phyloP scores from a whole-genome alignment of 2,329 filamentous ascomycete genomes.

The Apiospora arundinis region DNA sequence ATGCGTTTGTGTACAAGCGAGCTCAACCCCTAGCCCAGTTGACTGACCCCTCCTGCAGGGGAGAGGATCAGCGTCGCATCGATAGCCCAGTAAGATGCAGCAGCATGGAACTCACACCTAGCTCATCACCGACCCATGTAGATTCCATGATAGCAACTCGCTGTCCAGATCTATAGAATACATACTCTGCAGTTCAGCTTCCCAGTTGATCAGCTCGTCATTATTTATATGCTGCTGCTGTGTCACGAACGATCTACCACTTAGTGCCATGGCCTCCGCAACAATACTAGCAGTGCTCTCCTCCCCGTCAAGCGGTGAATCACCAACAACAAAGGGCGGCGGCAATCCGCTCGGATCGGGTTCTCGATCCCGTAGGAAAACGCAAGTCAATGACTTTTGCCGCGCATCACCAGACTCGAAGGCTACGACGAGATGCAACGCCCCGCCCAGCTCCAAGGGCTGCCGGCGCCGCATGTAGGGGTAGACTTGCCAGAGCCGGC shows the following conservation, averaged over 20 bases:
- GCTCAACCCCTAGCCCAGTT: no score
- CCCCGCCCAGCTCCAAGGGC: not conserved
- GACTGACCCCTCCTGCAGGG: not conserved
- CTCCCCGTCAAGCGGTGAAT: not conserved
- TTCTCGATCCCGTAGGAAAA: not conserved
- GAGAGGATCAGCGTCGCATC: not conserved
- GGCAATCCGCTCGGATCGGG: no score
- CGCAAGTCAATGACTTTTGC: not conserved
- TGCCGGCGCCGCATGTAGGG: slow-evolving; percentile 1
- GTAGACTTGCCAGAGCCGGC: not conserved
- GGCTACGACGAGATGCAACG: not conserved
- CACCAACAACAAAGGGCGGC: no score
- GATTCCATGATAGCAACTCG: not conserved
- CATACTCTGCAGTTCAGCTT: not conserved
- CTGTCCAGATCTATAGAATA: not conserved
- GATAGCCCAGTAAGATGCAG: no score
- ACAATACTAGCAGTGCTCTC: not conserved
- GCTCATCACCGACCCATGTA: not conserved
- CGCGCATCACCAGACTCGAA: not conserved
- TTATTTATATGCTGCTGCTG: not conserved
- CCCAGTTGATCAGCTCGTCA: not conserved
- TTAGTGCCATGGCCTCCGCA: not conserved
- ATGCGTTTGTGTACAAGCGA: no score
- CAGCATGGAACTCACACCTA: not conserved
- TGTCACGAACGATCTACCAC: not conserved